phyloP scores from a whole-genome alignment of 257 asterid species.

The Capsicum baccatum region DNA sequence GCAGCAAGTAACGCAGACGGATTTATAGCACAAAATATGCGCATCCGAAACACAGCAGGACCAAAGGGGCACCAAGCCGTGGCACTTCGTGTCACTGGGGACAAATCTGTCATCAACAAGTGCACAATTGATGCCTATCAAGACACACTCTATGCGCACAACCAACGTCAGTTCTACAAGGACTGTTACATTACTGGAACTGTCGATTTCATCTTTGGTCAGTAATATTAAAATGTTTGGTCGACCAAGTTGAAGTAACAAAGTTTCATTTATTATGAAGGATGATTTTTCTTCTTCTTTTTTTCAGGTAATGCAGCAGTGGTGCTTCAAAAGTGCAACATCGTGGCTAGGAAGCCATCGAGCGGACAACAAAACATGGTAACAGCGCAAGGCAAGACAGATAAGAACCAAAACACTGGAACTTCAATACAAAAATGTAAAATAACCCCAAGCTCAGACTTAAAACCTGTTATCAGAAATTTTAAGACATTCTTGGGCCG shows the following conservation, averaged over 20 bases:
- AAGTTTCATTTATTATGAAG: too few species aligned
- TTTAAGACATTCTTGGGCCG: slow-evolving; percentile 33
- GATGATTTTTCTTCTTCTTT: too few species aligned
- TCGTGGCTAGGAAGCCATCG: slow-evolving; percentile 45
- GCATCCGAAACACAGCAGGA: slow-evolving; percentile 56
- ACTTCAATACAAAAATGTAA: slow-evolving; percentile 46
- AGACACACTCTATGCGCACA: slow-evolving; percentile 57
- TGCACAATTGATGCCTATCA: slow-evolving; percentile 53
- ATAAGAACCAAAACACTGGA: slow-evolving; percentile 46
- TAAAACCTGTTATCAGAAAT: background rate
- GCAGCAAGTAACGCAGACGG: slow-evolving; percentile 27
- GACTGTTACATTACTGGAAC: slow-evolving; percentile 62
- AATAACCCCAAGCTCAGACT: slow-evolving; percentile 26
- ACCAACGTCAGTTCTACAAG: slow-evolving; percentile 57
- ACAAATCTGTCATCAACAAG: slow-evolving; percentile 51
- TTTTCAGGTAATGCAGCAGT: slow-evolving; percentile 32
- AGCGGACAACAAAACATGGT: slow-evolving; percentile 45
- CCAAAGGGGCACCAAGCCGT: slow-evolving; percentile 60
- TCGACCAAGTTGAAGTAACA: too few species aligned
- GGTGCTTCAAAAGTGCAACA: slow-evolving; percentile 49
- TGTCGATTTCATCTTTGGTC: slow-evolving; percentile 60
- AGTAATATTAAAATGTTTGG: background rate
- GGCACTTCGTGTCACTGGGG: slow-evolving; percentile 52
- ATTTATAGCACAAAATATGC: slow-evolving; percentile 59
- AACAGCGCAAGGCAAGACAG: slow-evolving; percentile 59